Conservation (phyloP, 148 eudicot species). For the Polygonum aviculare region DNA sequence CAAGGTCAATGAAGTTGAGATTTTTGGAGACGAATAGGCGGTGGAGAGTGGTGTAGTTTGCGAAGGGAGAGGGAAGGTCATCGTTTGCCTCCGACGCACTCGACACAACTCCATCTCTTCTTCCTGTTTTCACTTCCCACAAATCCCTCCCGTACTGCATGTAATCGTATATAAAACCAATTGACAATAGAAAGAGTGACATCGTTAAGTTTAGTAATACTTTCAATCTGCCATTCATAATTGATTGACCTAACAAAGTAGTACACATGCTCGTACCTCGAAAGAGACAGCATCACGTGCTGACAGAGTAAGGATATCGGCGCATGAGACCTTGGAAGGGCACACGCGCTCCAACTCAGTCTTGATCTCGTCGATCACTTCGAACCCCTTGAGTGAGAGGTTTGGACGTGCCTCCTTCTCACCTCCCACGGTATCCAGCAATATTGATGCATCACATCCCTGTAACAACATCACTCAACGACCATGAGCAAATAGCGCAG, state of each 20-base stretch:
- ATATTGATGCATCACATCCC: slow-evolving; percentile 43
- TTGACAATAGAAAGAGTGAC: not conserved
- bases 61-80: slow-evolving; percentile 26
- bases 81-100: slow-evolving; percentile 22
- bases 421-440: slow-evolving; percentile 25
- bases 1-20: slow-evolving; percentile 25
- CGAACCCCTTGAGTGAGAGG: slow-evolving; percentile 27
- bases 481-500: not conserved
- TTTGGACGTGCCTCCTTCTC: slow-evolving; percentile 27
- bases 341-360: slow-evolving; percentile 27
- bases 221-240: too few relatives aligned
- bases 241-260: not conserved
- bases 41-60: slow-evolving; percentile 23
- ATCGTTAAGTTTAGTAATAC: too few relatives aligned
- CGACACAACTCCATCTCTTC: slow-evolving; percentile 34
- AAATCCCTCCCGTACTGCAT: slow-evolving; percentile 6
- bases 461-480: not conserved
- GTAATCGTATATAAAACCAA: not conserved
- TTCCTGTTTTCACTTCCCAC: slow-evolving; percentile 34
- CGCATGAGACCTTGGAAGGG: slow-evolving; percentile 32
- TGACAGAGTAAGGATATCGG: slow-evolving; percentile 33
- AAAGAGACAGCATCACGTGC: slow-evolving; percentile 28
- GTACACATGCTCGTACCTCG: slow-evolving; percentile 14
- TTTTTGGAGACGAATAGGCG: slow-evolving; percentile 16
- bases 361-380: slow-evolving; percentile 31